Evolutionary conservation across 129 eudicot genomes (phyloP).

Genomic region (Heracleum sosnowskyi): DNA sequence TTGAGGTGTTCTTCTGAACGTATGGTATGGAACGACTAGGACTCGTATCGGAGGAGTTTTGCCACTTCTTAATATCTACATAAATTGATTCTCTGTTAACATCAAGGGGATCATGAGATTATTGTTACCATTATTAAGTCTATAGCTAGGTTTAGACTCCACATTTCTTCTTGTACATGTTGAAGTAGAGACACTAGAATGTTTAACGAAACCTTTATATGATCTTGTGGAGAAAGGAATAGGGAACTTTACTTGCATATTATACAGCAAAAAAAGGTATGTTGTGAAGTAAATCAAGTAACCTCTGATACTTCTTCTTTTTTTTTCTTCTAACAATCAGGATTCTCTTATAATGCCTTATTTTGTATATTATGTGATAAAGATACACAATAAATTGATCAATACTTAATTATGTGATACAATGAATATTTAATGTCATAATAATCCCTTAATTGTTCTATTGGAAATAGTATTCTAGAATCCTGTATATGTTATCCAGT

Average conservation of each 20-base stretch:
- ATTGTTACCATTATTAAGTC: neutral
- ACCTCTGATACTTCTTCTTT: neutral
- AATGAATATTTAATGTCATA: neutral
- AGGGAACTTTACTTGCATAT: neutral
- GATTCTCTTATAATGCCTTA: neutral
- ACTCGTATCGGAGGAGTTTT: too few species aligned
- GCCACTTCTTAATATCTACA: neutral
- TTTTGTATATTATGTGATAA: neutral
- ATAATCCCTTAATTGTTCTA: neutral
- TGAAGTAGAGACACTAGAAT: neutral
- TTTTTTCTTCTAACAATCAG: too few species aligned
- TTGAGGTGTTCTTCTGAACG: neutral
- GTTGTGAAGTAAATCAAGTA: neutral
- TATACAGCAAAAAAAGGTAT: neutral
- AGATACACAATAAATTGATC: neutral
- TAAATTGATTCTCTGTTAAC: neutral
- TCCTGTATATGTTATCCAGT: neutral
- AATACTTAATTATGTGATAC: neutral
- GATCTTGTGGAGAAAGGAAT: neutral
- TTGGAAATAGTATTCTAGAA: neutral
- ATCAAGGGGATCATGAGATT: neutral
- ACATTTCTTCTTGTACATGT: neutral
- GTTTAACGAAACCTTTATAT: neutral
- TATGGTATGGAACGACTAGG: neutral
- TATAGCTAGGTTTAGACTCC: conserved; percentile 1